A percentile compares a stretch with the other conserved stretches of the same genome.
phyloP scores from a whole-genome alignment of 2,329 filamentous ascomycete species.

The Didymellaceae sp. region DNA sequence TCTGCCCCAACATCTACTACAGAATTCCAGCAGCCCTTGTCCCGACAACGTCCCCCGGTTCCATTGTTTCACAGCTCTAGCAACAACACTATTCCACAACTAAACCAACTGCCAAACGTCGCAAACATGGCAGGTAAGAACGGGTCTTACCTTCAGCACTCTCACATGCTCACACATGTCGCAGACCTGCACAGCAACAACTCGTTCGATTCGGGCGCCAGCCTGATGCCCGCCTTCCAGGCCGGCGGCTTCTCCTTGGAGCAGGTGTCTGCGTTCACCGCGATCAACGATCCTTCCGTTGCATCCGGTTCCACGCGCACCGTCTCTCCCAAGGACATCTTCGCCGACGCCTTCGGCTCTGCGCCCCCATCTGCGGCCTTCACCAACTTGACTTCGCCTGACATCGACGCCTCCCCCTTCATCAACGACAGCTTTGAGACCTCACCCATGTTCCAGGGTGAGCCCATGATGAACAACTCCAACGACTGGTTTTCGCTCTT shows the following conservation, averaged over 20 bases:
- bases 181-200: conserved; percentile 49
- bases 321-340: conserved; percentile 83
- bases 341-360: conserved; percentile 73
- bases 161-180: conserved; percentile 38
- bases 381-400: conserved; percentile 83
- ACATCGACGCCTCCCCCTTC: conserved; percentile 78
- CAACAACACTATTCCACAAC: conserved; percentile 58
- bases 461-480: conserved; percentile 62
- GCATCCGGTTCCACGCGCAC: conserved; percentile 58
- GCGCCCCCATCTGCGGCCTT: conserved; percentile 82
- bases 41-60: conserved; percentile 69
- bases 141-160: conserved; percentile 18
- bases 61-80: conserved; percentile 71
- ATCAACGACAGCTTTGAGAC: conserved; percentile 74
- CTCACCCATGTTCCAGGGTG: conserved; percentile 74
- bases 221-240: conserved; percentile 54
- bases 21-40: conserved; percentile 62
- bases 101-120: conserved; percentile 31
- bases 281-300: conserved; percentile 54
- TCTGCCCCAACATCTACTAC: conserved; percentile 68
- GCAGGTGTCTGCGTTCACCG: conserved; percentile 49
- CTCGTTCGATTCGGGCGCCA: conserved; percentile 55
- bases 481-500: conserved; percentile 76
- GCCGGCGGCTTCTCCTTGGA: conserved; percentile 40
- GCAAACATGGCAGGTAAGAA: conserved; percentile 49